A percentile compares a stretch with the other conserved stretches of the same genome.
phyloP scores from a whole-genome alignment of 2,329 filamentous ascomycete species.

The Beauveria varroae region DNA sequence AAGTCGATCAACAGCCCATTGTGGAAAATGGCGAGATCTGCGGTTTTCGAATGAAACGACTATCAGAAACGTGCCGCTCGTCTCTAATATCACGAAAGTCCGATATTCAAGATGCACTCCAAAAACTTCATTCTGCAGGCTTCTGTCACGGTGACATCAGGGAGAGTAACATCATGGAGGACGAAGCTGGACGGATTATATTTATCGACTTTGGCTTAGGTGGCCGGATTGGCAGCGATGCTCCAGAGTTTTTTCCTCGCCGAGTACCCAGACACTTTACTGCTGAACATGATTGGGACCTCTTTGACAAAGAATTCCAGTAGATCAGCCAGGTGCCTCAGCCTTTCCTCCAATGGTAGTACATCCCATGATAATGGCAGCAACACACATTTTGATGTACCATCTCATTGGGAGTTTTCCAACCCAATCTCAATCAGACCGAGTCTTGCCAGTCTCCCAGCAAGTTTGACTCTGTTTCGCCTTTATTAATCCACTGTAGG shows the following conservation, averaged over 20 bases:
- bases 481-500: background rate
- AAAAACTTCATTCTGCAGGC: background rate
- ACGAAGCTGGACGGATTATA: background rate
- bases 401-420: too few relatives aligned
- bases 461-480: background rate
- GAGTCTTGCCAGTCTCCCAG: too few relatives aligned
- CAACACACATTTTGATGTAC: too few relatives aligned
- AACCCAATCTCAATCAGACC: too few relatives aligned
- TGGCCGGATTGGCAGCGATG: background rate
- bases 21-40: background rate
- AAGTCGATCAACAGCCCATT: background rate
- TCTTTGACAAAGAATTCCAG: background rate
- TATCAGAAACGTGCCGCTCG: background rate
- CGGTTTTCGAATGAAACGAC: background rate
- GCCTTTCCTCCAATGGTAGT: too few relatives aligned
- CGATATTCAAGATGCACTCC: background rate
- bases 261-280: background rate
- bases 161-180: background rate
- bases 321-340: background rate
- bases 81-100: background rate
- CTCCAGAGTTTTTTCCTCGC: background rate
- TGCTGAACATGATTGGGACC: background rate
- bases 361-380: too few relatives aligned
- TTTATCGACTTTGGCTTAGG: background rate
- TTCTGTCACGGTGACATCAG: background rate